Evolutionary conservation across 441 rosid genomes (phyloP).

Genomic region (Croton setiger): DNA sequence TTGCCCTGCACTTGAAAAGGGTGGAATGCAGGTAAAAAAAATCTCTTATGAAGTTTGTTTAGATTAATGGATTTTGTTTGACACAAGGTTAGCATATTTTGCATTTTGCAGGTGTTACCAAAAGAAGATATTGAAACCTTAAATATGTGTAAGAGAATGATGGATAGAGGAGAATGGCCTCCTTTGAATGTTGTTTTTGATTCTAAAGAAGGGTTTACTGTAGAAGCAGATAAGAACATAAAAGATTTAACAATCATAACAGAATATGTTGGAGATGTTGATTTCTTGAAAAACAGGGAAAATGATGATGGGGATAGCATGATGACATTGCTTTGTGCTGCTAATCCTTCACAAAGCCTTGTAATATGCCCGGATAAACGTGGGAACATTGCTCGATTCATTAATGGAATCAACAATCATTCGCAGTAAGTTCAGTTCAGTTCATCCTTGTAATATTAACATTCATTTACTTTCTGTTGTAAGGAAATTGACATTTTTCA

Average conservation of each 20-base stretch:
- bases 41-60: background rate
- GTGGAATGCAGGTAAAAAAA: conserved; percentile 88
- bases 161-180: conserved; percentile 68
- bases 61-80: conserved; percentile 1
- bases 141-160: conserved; percentile 60
- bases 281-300: conserved; percentile 64
- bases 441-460: conserved; percentile 9
- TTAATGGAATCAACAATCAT: conserved; percentile 81
- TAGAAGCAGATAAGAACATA: conserved; percentile 67
- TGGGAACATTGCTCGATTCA: conserved; percentile 81
- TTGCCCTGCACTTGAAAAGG: conserved; percentile 62
- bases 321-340: conserved; percentile 78
- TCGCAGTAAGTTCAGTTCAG: conserved; percentile 67
- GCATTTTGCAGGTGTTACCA: conserved; percentile 49
- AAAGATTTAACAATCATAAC: conserved; percentile 78
- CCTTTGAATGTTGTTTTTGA: conserved; percentile 77
- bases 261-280: conserved; percentile 81
- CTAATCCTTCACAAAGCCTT: conserved; percentile 58
- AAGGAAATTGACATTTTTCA: background rate
- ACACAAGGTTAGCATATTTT: conserved; percentile 4
- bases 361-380: conserved; percentile 79
- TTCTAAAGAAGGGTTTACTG: conserved; percentile 81
- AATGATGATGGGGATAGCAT: conserved; percentile 77
- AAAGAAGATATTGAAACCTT: conserved; percentile 69
- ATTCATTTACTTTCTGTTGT: no score